Evolutionary conservation across 2,329 filamentous ascomycete species (phyloP).

Genomic region (Fusarium nematophilum): DNA sequence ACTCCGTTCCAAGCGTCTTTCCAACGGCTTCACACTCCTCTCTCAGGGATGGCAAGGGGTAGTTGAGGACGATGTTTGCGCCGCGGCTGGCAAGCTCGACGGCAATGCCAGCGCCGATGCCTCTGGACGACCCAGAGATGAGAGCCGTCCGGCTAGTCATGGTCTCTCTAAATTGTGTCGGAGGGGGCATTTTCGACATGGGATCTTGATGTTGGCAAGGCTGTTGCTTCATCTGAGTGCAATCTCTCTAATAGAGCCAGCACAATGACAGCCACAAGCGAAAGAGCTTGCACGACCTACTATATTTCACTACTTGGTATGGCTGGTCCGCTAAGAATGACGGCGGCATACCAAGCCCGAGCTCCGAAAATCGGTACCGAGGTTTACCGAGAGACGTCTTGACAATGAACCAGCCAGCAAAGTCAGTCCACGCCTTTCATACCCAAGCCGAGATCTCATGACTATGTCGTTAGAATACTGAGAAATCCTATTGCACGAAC

Average conservation of each 20-base stretch:
- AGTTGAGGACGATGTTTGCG: slow-evolving; percentile 15
- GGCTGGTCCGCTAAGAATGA: not conserved
- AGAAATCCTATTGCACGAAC: too few relatives aligned
- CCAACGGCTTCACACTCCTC: slow-evolving; percentile 10
- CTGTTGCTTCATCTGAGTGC: too few relatives aligned
- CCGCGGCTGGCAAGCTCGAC: slow-evolving; percentile 15
- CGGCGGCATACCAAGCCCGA: not conserved
- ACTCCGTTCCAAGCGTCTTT: slow-evolving; percentile 1
- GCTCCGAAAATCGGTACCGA: not conserved
- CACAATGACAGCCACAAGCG: too few relatives aligned
- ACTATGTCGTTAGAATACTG: too few relatives aligned
- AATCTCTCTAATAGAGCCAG: too few relatives aligned
- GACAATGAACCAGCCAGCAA: too few relatives aligned
- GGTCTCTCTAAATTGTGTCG: not conserved
- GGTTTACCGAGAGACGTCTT: not conserved
- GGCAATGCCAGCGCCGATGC: slow-evolving; percentile 8
- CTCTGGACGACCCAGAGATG: not conserved
- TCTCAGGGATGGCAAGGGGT: slow-evolving; percentile 5
- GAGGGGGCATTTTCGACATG: not conserved
- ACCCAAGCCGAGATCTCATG: too few relatives aligned
- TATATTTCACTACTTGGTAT: not conserved
- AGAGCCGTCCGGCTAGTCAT: not conserved
- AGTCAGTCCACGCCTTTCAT: too few relatives aligned
- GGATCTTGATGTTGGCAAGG: too few relatives aligned
- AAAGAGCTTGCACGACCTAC: too few relatives aligned